Evolutionary conservation across 306 rosid species (phyloP), one percentile per base, ranked within the genome.

Genomic region (Carpinus fangiana): DNA sequence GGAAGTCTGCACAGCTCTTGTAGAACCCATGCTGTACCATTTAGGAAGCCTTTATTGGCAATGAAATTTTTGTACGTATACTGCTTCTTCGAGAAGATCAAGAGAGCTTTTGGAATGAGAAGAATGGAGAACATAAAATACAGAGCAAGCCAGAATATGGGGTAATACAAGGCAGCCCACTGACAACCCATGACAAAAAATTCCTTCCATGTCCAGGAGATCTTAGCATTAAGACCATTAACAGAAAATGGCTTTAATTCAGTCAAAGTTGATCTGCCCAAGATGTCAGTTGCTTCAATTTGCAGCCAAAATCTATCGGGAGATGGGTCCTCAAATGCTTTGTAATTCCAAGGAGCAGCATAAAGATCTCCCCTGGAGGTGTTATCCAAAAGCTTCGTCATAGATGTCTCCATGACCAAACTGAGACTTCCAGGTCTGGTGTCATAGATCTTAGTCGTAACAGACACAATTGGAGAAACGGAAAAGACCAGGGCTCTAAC

Each of bases 131-230:
- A 78, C 74, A 86, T 61, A 74, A 80, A 70, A 82, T 51, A 86
- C 20, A 91, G 74, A 83, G 86, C 75, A 54, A 85, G 88, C 91
- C 94, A 93, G 80, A 92, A 72, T 47, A 93, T 34, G 38, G 99
- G 98, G 76, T 85, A 91, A 78, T 91, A 95, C 36, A 92, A 73
- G 75, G 93, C 80, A 74, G 88, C 88, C 97, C 91, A 95, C 84
- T 95, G 98, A 81, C 89, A 85, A 50, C 98, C 98, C 98, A 95
- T 92, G 79, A 93, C 93, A 48, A 72, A 64, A 84, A 95, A 92
- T 84, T 92, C 99, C 78, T 59, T 88, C 99, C 99, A 95, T 78
- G 93, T 88, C 98, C 98, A 93, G 14, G 97, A 86, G 83, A 86
- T n/a, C 87, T 78, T 86, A 62, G 83, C 47, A 71, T 76, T 82